These are phyloP conservation scores for Aureobasidium sp. DNA, from an alignment of 2,329 filamentous ascomycete genomes.

Conservation along the genomic window DNA sequence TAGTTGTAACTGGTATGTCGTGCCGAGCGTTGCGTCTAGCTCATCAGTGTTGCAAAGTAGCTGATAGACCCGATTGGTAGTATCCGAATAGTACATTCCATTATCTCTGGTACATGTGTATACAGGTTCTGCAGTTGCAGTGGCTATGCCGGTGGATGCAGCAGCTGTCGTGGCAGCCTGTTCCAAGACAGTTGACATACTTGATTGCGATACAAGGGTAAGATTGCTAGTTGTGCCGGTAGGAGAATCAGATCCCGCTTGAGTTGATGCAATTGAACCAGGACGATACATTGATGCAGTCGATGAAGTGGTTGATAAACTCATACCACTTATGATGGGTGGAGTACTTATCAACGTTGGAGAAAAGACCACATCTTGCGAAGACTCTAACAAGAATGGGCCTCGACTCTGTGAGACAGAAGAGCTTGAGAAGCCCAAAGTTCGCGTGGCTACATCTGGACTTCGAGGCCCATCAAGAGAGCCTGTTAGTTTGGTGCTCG, in stretches of 20 bases:
- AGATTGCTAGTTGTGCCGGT: neutral
- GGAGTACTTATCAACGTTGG: neutral
- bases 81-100: constrained; percentile 22
- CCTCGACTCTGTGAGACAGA: too few relatives aligned
- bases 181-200: neutral
- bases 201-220: neutral
- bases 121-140: constrained; percentile 18
- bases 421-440: neutral
- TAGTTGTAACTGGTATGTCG: constrained; percentile 18
- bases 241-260: neutral
- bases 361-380: neutral
- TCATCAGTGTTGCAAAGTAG: constrained; percentile 22
- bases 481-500: neutral
- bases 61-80: constrained; percentile 21
- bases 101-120: constrained; percentile 22
- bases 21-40: constrained; percentile 17
- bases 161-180: neutral
- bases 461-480: neutral
- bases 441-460: neutral
- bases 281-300: neutral
- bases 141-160: constrained; percentile 14
- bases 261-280: neutral
- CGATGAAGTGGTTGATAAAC: neutral
- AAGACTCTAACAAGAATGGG: neutral
- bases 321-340: neutral